These are phyloP conservation scores for Globisporangium yorkense DNA, from an alignment of 352 stramenopile genomes.

Conservation along the genomic window DNA sequence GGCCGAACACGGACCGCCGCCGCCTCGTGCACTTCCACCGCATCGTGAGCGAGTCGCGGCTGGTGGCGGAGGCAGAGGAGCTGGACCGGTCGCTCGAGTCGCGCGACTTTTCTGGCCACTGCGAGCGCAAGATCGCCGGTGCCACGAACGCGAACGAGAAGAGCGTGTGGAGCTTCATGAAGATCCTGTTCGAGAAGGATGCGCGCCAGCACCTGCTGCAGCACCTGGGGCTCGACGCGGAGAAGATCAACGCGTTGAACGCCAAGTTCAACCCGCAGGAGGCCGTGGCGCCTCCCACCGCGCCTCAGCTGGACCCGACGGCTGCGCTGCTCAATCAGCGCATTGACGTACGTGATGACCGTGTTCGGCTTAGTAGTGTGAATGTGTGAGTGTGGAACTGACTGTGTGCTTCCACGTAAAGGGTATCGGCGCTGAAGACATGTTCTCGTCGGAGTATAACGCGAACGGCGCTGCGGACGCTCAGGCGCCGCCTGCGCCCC, in stretches of 20 bases:
- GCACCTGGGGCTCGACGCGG: constrained; percentile 93
- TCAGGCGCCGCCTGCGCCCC: constrained; percentile 20
- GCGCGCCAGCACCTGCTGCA: constrained; percentile 92
- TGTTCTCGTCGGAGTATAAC: constrained; percentile 70
- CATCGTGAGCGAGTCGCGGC: constrained; percentile 65
- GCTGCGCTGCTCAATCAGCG: constrained; percentile 50
- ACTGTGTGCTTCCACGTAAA: constrained; percentile 20
- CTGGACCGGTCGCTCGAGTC: constrained; percentile 89
- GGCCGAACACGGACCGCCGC: constrained; percentile 49
- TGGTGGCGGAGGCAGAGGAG: constrained; percentile 84
- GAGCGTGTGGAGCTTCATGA: constrained; percentile 90
- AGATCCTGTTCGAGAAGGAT: constrained; percentile 94
- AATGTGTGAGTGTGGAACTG: constrained; percentile 5
- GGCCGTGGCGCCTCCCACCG: constrained; percentile 17
- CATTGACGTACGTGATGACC: constrained; percentile 55
- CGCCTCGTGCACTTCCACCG: constrained; percentile 79
- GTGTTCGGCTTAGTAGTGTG: not conserved
- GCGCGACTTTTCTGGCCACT: constrained; percentile 92
- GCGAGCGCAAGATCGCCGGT: constrained; percentile 79
- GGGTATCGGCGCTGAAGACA: constrained; percentile 60
- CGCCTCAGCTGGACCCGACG: constrained; percentile 34
- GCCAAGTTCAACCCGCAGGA: constrained; percentile 66
- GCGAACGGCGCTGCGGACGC: constrained; percentile 21
- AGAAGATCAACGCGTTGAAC: constrained; percentile 87
- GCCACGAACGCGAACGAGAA: constrained; percentile 58